phyloP scores from a whole-genome alignment of 2,329 filamentous ascomycete species.

The Diaporthe ampelina region DNA sequence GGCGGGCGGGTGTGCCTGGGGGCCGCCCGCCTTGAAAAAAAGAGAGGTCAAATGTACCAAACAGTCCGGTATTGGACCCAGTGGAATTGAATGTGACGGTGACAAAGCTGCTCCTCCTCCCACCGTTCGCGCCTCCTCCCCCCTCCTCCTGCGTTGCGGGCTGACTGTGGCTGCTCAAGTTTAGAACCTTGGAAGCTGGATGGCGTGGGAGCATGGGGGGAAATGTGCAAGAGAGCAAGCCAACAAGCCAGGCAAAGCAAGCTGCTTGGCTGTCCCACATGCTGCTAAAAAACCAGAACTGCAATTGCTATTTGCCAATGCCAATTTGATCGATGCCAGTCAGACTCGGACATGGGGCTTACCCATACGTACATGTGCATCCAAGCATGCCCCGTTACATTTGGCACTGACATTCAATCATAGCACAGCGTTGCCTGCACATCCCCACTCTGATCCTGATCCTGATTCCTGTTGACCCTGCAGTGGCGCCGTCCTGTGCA shows the following conservation, averaged over 20 bases:
- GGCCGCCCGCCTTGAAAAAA: conserved; percentile 4
- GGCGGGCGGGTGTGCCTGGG: neutral
- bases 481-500: conserved; percentile 25
- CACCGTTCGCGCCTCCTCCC: neutral
- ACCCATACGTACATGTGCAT: conserved; percentile 5
- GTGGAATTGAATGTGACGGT: conserved; percentile 25
- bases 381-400: conserved; percentile 15
- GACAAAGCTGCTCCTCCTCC: neutral
- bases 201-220: neutral
- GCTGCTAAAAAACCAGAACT: conserved; percentile 13
- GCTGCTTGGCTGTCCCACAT: conserved; percentile 10
- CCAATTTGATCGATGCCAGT: conserved; percentile 22
- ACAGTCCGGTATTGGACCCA: neutral
- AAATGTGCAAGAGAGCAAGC: no score
- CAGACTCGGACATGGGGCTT: conserved; percentile 20
- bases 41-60: neutral
- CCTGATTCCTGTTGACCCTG: conserved; percentile 26
- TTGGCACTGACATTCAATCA: conserved; percentile 28
- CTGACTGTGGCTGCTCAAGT: neutral
- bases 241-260: no score
- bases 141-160: neutral
- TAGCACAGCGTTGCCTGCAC: conserved; percentile 9
- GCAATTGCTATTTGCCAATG: conserved; percentile 33
- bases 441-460: conserved; percentile 25
- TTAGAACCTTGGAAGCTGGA: conserved; percentile 5